Evolutionary conservation across 768 basidiomycete genomes (phyloP).

Genomic region (Daedaleopsis sinensis): DNA sequence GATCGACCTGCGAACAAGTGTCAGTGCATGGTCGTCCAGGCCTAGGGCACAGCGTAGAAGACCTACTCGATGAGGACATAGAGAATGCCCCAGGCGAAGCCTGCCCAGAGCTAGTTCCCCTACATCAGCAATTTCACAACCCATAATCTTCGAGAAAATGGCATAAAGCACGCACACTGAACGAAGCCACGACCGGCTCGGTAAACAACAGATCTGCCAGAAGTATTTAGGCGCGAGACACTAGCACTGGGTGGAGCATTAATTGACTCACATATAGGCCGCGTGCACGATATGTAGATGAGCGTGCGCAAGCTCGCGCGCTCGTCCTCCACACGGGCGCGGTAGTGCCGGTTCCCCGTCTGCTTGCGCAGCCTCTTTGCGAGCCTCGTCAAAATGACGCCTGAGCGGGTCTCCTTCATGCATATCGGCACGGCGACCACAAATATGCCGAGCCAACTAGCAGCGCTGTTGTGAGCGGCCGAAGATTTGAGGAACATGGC

Average conservation of each 20-base stretch:
- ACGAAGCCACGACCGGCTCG: constrained; percentile 75
- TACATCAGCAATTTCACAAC: not conserved
- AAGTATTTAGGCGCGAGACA: not conserved
- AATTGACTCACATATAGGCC: constrained; percentile 63
- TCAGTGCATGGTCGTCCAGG: not conserved
- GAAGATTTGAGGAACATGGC: not conserved
- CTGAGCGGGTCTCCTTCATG: constrained; percentile 73
- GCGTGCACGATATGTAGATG: constrained; percentile 70
- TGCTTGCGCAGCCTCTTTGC: constrained; percentile 67
- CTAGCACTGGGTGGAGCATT: not conserved
- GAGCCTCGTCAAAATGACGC: constrained; percentile 67
- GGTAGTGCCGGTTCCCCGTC: constrained; percentile 65
- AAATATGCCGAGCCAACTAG: constrained; percentile 56
- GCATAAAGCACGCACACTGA: constrained; percentile 53
- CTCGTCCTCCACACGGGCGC: constrained; percentile 66
- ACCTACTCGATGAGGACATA: constrained; percentile 66
- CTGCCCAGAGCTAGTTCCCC: constrained; percentile 60
- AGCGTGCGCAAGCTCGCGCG: constrained; percentile 54
- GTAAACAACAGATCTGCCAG: constrained; percentile 61
- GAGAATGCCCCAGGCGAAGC: constrained; percentile 76
- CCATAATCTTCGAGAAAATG: not conserved
- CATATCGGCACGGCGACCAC: constrained; percentile 52
- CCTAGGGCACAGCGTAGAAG: not conserved
- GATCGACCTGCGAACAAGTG: constrained; percentile 46
- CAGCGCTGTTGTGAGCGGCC: not conserved